A percentile compares a stretch with the other conserved stretches of the same genome.
Evolutionary conservation across 163 green algal genomes (phyloP).

Genomic region (Picocystis sp.): DNA sequence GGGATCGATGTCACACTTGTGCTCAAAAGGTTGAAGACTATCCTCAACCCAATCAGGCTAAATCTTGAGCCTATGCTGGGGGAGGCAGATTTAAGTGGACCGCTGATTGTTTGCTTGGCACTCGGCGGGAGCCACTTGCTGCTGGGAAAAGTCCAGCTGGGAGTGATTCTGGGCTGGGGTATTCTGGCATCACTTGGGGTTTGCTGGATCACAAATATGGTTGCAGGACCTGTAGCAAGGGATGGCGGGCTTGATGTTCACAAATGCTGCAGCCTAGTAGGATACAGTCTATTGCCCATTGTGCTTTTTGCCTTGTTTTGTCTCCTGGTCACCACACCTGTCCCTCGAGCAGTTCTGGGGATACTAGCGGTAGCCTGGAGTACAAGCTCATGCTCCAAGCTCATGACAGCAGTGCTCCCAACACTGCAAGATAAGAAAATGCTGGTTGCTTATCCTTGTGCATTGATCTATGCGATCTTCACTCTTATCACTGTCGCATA

Average conservation of each 20-base stretch:
- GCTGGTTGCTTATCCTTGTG: constrained; percentile 60
- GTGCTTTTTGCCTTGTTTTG: constrained; percentile 37
- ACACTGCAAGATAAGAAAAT: constrained; percentile 36
- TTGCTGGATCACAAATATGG: constrained; percentile 64
- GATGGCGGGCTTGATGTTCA: constrained; percentile 46
- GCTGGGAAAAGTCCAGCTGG: constrained; percentile 81
- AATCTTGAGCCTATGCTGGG: too few relatives aligned
- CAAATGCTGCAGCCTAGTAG: constrained; percentile 57
- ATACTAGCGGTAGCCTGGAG: constrained; percentile 50
- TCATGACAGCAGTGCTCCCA: constrained; percentile 44
- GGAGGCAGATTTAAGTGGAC: too few relatives aligned
- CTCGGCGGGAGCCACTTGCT: constrained; percentile 16
- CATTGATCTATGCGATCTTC: constrained; percentile 65
- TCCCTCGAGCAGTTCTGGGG: constrained; percentile 16
- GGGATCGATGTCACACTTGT: too few relatives aligned
- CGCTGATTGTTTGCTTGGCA: too few relatives aligned
- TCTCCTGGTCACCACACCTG: constrained; percentile 10
- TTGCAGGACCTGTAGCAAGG: constrained; percentile 21
- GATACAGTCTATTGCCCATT: constrained; percentile 70
- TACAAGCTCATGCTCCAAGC: constrained; percentile 31
- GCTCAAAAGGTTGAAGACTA: too few relatives aligned
- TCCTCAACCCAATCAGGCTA: too few relatives aligned
- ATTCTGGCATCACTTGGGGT: constrained; percentile 51
- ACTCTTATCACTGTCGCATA: constrained; percentile 47
- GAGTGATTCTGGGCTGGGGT: constrained; percentile 78